These are phyloP conservation scores for Alternaria arbusti DNA, from an alignment of 2,329 filamentous ascomycete species.

Conservation along the genomic window DNA sequence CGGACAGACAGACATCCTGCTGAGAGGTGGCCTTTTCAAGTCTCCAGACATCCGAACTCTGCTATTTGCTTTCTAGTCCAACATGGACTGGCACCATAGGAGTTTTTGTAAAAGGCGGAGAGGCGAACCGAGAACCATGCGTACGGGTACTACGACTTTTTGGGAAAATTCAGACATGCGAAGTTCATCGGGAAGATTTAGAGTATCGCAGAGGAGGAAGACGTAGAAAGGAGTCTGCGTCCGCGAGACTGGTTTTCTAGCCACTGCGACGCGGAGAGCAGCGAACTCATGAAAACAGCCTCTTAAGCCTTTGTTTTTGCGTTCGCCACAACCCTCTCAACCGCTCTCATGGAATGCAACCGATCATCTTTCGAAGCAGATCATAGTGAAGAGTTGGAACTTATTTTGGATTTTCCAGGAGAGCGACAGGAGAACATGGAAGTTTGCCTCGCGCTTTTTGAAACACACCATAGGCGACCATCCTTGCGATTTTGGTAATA, in stretches of 20 bases:
- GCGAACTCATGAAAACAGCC: too few relatives aligned
- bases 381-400: background rate
- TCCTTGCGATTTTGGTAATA: background rate
- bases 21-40: background rate
- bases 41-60: background rate
- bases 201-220: background rate
- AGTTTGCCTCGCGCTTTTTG: background rate
- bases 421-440: background rate
- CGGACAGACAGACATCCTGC: background rate
- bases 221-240: background rate
- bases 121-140: background rate
- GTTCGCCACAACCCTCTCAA: background rate
- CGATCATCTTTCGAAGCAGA: background rate
- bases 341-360: background rate
- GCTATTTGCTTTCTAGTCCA: background rate
- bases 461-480: too few relatives aligned
- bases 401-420: background rate
- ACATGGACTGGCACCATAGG: fast-evolving
- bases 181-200: background rate
- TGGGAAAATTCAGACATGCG: too few relatives aligned
- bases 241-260: background rate
- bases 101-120: background rate
- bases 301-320: too few relatives aligned
- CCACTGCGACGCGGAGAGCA: background rate
- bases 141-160: too few relatives aligned